phyloP scores from a whole-genome alignment of 257 asterid species.

The Plectranthus barbatus region DNA sequence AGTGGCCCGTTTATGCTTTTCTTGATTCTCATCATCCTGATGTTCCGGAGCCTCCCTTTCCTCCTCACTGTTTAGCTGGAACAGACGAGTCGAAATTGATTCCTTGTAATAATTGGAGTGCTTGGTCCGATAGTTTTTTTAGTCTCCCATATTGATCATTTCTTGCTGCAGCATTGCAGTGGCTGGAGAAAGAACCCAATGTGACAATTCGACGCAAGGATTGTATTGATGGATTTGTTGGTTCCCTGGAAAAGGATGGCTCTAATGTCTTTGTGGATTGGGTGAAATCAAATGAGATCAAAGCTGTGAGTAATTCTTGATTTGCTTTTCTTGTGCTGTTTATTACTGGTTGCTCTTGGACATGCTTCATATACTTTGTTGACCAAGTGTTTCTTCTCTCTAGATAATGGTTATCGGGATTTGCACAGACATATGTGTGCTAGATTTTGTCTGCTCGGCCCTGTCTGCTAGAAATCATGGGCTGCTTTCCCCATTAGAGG shows the following conservation, averaged over 20 bases:
- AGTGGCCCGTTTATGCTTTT: conserved; percentile 78
- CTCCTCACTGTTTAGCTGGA: conserved; percentile 87
- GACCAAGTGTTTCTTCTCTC: background rate
- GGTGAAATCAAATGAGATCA: conserved; percentile 69
- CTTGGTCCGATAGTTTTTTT: background rate
- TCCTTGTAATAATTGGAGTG: conserved; percentile 40
- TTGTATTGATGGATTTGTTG: conserved; percentile 80
- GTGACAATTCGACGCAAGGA: conserved; percentile 70
- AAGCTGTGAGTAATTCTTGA: conserved; percentile 42
- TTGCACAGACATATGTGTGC: conserved; percentile 87
- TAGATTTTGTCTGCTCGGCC: conserved; percentile 72
- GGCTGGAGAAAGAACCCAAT: conserved; percentile 81
- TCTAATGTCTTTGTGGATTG: conserved; percentile 75
- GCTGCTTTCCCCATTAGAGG: conserved; percentile 57
- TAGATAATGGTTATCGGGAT: conserved; percentile 82
- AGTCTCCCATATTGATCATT: conserved; percentile 14
- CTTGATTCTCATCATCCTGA: conserved; percentile 79
- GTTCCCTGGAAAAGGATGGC: conserved; percentile 79
- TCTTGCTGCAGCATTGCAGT: conserved; percentile 50
- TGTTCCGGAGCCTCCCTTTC: conserved; percentile 85
- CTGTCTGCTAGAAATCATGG: conserved; percentile 76
- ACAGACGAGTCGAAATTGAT: conserved; percentile 71
- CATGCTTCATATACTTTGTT: conserved; percentile 2
- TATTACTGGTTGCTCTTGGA: no score
- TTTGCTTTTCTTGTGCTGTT: no score